Base-by-base conservation (phyloP, 768 basidiomycete genomes). In the Suillus ampliporus region DNA sequence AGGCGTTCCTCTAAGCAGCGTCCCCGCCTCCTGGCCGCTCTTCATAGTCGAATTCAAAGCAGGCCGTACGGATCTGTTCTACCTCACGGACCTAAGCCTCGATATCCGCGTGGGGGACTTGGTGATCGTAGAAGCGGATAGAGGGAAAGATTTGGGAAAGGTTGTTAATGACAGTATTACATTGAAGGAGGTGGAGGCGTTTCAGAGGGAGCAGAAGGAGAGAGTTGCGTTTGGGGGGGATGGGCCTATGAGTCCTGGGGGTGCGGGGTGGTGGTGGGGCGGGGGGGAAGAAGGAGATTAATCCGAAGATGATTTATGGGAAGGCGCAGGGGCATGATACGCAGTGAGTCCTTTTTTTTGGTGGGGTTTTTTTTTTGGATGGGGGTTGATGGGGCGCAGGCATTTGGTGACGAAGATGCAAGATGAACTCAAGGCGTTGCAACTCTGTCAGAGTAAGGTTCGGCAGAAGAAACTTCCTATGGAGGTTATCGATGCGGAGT, bases 41-140 rank as follows among this genome's bases (percentile, higher is more conserved):
- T 98, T 86, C 82, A 96, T 98, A 68, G 91, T 98, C 69, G 92
- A 97, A 75, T 99, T 99, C 84, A 99, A 98, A 78, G 96, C 96
- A 0, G 94, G 95, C 0, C 87, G 97, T 44, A 95, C 95, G 65
- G 97, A 99, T 75, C 79, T 99, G 31, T 99, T 95, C 78, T 99
- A 97, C 75, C 83, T 89, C 64, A 90, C 89, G 1, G 92, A 96
- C 70, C 81, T 83, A 64, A 71, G 82, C 68, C 70, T 85, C 43
- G 78, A 83, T 40, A 87, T 98, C 64, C 84, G 87, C 6, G 88
- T 91, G 23, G 97, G 95, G 2, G 97, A 98, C 72, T 79, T 95
- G 41, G 97, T 99, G 64, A 95, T 98, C 65, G 97, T 99, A 19
- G 97, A 99, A 76, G 97, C 95, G 34, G 97, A 99, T 74, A 83